phyloP scores from a whole-genome alignment of 768 basidiomycete genomes.

The Pholiota conissans region DNA sequence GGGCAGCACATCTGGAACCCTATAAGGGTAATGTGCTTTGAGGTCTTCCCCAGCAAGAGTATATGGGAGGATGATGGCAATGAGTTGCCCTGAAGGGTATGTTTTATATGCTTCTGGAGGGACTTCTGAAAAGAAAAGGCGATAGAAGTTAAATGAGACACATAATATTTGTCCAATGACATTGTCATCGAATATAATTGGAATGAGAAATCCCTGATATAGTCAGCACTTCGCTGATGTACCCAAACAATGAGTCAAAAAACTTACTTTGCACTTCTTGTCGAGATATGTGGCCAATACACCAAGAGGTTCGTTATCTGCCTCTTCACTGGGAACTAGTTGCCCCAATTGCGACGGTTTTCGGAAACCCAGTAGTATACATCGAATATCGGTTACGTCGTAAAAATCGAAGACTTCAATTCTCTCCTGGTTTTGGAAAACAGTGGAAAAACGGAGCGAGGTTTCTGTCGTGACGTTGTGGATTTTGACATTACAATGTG shows the following conservation, averaged over 20 bases:
- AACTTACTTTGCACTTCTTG: slow-evolving; percentile 45
- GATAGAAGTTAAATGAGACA: slow-evolving; percentile 35
- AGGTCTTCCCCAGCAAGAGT: slow-evolving; percentile 34
- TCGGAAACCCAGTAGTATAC: slow-evolving; percentile 50
- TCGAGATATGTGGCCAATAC: slow-evolving; percentile 47
- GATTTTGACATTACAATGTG: slow-evolving; percentile 50
- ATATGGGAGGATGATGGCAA: slow-evolving; percentile 53
- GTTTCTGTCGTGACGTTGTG: slow-evolving; percentile 42
- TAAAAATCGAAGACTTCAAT: slow-evolving; percentile 50
- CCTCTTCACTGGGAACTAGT: slow-evolving; percentile 38
- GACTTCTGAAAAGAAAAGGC: slow-evolving; percentile 18
- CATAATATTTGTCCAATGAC: slow-evolving; percentile 57
- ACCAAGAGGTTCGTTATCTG: slow-evolving; percentile 39
- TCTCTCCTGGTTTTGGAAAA: slow-evolving; percentile 39
- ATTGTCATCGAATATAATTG: slow-evolving; percentile 45
- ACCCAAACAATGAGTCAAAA: background rate
- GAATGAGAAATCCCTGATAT: slow-evolving; percentile 48
- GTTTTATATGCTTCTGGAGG: slow-evolving; percentile 45
- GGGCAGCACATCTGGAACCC: slow-evolving; percentile 1
- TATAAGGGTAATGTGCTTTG: slow-evolving; percentile 17
- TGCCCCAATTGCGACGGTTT: slow-evolving; percentile 53
- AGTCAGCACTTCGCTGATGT: slow-evolving; percentile 5
- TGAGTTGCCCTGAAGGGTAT: slow-evolving; percentile 26
- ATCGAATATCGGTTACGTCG: slow-evolving; percentile 42
- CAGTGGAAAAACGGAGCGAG: slow-evolving; percentile 45